Percentiles rank a stretch among this genome's conserved stretches.
Conservation (phyloP, 2,329 filamentous ascomycete species). For the Gremmenia infestans region DNA sequence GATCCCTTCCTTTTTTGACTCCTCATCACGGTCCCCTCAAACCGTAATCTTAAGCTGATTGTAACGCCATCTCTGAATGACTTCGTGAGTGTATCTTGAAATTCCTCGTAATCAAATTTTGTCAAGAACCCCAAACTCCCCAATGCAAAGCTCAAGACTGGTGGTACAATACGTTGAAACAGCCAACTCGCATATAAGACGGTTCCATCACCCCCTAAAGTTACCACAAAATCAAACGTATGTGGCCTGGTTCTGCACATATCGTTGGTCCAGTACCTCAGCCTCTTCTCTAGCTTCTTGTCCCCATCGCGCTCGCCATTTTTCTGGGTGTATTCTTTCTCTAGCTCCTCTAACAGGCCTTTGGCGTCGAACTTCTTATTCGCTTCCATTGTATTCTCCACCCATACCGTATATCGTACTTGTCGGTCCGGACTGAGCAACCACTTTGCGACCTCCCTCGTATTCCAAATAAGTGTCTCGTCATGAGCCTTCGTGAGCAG, state of each 20-base stretch:
- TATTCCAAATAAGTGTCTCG: conserved; percentile 69
- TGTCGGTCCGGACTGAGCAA: conserved; percentile 66
- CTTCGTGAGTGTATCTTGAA: conserved; percentile 60
- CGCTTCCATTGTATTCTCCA: conserved; percentile 69
- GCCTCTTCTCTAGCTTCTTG: conserved; percentile 34
- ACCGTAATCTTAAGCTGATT: conserved; percentile 79
- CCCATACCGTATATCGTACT: conserved; percentile 70
- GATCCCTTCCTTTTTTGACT: conserved; percentile 48
- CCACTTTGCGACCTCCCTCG: conserved; percentile 75
- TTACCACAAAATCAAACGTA: conserved; percentile 89
- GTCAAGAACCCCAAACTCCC: conserved; percentile 93
- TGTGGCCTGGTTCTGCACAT: conserved; percentile 76
- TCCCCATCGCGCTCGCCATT: conserved; percentile 28
- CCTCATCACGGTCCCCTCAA: conserved; percentile 92
- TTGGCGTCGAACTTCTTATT: conserved; percentile 69
- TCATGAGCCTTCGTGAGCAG: conserved; percentile 92
- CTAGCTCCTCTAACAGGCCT: conserved; percentile 62
- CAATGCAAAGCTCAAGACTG: conserved; percentile 84
- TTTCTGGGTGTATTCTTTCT: conserved; percentile 37
- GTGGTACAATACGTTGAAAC: conserved; percentile 91
- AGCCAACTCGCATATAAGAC: conserved; percentile 95
- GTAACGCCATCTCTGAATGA: conserved; percentile 81
- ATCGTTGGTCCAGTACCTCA: conserved; percentile 79
- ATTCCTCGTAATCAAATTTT: conserved; percentile 86
- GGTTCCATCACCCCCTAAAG: conserved; percentile 91